These are phyloP conservation scores for Starmerella geochares DNA, from an alignment of 805 yeast species.

Conservation along the genomic window DNA sequence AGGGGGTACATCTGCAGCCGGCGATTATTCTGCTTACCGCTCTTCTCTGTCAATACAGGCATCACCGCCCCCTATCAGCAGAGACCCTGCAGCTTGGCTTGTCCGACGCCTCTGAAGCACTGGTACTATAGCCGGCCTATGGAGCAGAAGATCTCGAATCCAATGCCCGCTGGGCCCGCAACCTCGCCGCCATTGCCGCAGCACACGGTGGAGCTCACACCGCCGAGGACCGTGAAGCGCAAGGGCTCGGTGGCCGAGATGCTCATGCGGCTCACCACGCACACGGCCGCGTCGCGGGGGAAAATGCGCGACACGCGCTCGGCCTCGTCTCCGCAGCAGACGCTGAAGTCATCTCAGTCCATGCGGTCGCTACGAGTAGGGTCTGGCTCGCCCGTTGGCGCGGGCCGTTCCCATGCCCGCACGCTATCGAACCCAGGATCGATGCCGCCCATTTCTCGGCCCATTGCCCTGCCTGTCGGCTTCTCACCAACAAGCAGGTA, in stretches of 20 bases:
- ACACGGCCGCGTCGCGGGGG: slow-evolving; percentile 28
- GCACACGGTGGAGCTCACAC: not conserved
- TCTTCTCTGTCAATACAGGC: too few relatives aligned
- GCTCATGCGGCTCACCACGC: slow-evolving; percentile 28
- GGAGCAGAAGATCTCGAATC: not conserved
- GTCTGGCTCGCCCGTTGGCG: not conserved
- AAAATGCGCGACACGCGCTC: slow-evolving; percentile 14
- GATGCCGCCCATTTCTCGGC: slow-evolving; percentile 1
- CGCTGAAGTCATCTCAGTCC: slow-evolving; percentile 1
- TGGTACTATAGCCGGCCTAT: too few relatives aligned
- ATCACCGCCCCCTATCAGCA: too few relatives aligned
- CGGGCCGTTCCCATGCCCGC: not conserved
- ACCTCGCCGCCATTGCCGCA: not conserved
- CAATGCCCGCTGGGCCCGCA: not conserved
- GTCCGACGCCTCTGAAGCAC: too few relatives aligned
- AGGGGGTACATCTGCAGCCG: not conserved
- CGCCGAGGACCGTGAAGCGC: slow-evolving; percentile 8
- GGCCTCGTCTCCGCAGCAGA: not conserved
- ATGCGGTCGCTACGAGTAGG: not conserved
- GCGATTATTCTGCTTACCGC: not conserved
- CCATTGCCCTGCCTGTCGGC: not conserved
- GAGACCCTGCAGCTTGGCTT: too few relatives aligned
- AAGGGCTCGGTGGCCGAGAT: slow-evolving; percentile 28
- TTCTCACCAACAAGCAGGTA: not conserved
- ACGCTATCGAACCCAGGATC: not conserved